Percentiles rank a stretch among this genome's conserved stretches.
Conservation (phyloP, 1,284 basidiomycete genomes). For the Pyrrhoderma lamaoense region DNA sequence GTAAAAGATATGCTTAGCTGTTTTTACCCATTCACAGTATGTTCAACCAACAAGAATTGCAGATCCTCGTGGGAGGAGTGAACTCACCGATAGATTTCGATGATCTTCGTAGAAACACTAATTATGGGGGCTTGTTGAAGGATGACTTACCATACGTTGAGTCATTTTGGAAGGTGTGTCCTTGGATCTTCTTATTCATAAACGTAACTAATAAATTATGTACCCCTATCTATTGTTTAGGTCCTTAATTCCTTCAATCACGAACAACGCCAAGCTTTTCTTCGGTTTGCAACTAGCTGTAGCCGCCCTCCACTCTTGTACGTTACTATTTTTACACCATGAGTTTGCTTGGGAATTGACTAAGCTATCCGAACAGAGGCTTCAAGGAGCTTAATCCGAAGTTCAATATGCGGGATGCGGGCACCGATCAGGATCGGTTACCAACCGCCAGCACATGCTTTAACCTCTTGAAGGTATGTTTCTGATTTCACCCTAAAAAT, state of each 20-base stretch:
- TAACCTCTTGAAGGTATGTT: slow-evolving; percentile 71
- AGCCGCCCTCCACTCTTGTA: slow-evolving; percentile 81
- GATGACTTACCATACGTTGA: slow-evolving; percentile 63
- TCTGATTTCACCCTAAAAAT: not conserved
- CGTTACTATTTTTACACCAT: slow-evolving; percentile 29
- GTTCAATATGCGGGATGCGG: slow-evolving; percentile 79
- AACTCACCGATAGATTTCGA: slow-evolving; percentile 77
- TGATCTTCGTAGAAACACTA: slow-evolving; percentile 68
- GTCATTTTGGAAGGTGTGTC: slow-evolving; percentile 66
- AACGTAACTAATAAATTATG: slow-evolving; percentile 8
- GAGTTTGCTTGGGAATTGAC: slow-evolving; percentile 1
- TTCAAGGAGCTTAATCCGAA: slow-evolving; percentile 84
- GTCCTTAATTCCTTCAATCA: slow-evolving; percentile 70
- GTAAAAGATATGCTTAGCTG: not conserved
- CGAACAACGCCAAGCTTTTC: slow-evolving; percentile 60
- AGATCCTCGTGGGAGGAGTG: slow-evolving; percentile 78
- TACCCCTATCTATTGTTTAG: slow-evolving; percentile 28
- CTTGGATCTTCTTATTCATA: not conserved
- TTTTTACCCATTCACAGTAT: slow-evolving; percentile 45
- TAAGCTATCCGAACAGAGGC: slow-evolving; percentile 41
- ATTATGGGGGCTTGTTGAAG: slow-evolving; percentile 73
- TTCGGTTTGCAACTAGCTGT: slow-evolving; percentile 89
- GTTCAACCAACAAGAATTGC: slow-evolving; percentile 92
- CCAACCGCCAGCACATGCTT: slow-evolving; percentile 83
- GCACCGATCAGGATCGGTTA: slow-evolving; percentile 64